Evolutionary conservation across 148 eudicot species (phyloP).

Genomic region (Rhododendron vialii): DNA sequence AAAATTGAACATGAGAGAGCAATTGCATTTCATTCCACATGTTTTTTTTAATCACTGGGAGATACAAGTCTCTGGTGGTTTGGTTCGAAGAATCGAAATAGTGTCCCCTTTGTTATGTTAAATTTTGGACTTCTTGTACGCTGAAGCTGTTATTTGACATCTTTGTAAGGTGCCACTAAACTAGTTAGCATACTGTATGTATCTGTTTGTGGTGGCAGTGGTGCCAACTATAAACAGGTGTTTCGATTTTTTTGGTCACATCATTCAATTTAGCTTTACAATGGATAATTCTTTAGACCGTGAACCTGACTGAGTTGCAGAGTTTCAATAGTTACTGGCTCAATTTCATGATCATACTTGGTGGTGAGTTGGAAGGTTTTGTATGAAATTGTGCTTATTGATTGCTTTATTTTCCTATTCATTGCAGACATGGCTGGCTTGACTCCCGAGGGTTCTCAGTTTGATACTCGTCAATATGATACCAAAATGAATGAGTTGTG

Average conservation of each 20-base stretch:
- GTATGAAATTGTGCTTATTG: not conserved
- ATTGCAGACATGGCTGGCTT: slow-evolving; percentile 23
- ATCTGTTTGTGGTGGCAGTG: not conserved
- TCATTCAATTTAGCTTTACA: not conserved
- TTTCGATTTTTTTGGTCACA: not conserved
- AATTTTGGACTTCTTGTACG: not conserved
- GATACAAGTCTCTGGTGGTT: not conserved
- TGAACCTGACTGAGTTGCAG: too few relatives aligned
- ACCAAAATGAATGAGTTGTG: slow-evolving; percentile 28
- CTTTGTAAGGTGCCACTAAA: not conserved
- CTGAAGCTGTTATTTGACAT: not conserved
- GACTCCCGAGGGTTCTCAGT: slow-evolving; percentile 25
- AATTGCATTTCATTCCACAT: not conserved
- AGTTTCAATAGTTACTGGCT: not conserved
- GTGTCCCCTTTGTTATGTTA: not conserved
- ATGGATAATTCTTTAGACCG: not conserved
- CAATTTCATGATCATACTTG: not conserved
- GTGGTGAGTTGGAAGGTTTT: not conserved
- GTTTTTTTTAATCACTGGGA: not conserved
- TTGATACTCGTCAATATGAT: slow-evolving; percentile 30
- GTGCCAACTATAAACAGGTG: not conserved
- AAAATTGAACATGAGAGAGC: not conserved
- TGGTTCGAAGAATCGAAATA: not conserved
- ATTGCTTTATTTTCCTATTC: not conserved
- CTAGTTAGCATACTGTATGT: not conserved